Evolutionary conservation across 495 filamentous ascomycete genomes (phyloP).

Genomic region (Trypethelium eluteriae): DNA sequence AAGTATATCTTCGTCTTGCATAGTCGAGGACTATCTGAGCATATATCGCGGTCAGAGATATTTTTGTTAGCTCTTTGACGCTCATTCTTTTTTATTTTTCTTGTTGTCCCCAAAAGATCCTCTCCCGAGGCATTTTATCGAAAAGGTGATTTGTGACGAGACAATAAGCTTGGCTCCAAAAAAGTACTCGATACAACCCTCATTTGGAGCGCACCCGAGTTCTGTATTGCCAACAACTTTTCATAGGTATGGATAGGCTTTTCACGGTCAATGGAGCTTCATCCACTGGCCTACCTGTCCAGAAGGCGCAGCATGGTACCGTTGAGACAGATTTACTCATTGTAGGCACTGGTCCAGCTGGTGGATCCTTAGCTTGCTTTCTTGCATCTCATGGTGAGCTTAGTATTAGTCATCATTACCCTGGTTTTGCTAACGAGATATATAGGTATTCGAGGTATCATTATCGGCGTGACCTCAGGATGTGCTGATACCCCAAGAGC

Average conservation of each 20-base stretch:
- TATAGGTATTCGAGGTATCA: conserved; percentile 42
- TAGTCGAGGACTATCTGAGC: not conserved
- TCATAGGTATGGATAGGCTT: not conserved
- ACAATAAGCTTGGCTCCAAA: not conserved
- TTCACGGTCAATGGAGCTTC: not conserved
- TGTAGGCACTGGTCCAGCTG: conserved; percentile 50
- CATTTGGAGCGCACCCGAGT: not conserved
- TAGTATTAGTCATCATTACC: too few species aligned
- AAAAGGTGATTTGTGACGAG: too few species aligned
- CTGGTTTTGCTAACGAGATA: not conserved
- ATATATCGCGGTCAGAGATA: not conserved
- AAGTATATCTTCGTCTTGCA: not conserved
- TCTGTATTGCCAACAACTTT: too few species aligned
- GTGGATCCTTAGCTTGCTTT: conserved; percentile 49
- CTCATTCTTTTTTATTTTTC: too few species aligned
- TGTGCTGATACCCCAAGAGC: conserved; percentile 48
- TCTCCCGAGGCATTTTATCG: too few species aligned
- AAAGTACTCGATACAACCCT: not conserved
- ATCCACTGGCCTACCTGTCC: not conserved
- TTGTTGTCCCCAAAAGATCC: too few species aligned
- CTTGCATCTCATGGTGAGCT: conserved; percentile 43
- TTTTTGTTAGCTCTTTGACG: too few species aligned
- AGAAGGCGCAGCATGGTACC: not conserved
- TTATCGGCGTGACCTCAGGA: conserved; percentile 41
- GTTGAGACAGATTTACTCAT: conserved; percentile 45